phyloP scores from a whole-genome alignment of 495 filamentous ascomycete genomes.

The Monascus purpureus region DNA sequence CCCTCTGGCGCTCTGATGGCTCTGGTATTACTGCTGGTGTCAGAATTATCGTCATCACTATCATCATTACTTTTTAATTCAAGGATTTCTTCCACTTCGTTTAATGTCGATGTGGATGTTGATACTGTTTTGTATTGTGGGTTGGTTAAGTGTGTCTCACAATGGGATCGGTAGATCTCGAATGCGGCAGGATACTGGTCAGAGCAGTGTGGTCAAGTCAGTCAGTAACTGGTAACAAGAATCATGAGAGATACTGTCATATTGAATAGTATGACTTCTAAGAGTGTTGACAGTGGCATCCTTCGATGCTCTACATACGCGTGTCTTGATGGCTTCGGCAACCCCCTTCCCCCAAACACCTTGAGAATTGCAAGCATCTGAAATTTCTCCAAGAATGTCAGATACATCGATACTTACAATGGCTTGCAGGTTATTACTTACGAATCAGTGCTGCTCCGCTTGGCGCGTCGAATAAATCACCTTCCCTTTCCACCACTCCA shows the following conservation, averaged over 20 bases:
- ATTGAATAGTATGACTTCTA: no score
- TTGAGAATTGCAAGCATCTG: slow-evolving; percentile 34
- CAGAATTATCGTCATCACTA: no score
- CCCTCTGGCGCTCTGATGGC: slow-evolving; percentile 14
- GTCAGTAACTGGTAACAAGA: not conserved
- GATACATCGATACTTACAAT: not conserved
- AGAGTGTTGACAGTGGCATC: no score
- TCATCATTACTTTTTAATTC: no score
- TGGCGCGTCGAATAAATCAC: slow-evolving; percentile 32
- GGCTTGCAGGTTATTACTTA: slow-evolving; percentile 7
- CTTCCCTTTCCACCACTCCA: slow-evolving; percentile 20
- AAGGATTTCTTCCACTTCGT: no score
- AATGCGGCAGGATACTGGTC: slow-evolving; percentile 29
- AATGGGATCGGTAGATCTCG: slow-evolving; percentile 20
- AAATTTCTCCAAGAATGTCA: slow-evolving; percentile 1
- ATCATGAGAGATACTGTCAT: no score
- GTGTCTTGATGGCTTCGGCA: slow-evolving; percentile 18
- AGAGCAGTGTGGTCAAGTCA: not conserved
- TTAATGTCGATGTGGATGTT: no score
- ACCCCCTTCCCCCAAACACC: slow-evolving; percentile 33
- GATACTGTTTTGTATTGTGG: slow-evolving; percentile 4
- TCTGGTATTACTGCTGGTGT: not conserved
- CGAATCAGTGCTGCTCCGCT: slow-evolving; percentile 29
- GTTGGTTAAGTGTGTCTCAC: slow-evolving; percentile 5
- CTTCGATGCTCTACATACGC: no score